phyloP scores from a whole-genome alignment of 2,329 filamentous ascomycete genomes.

The Sporothrix sp. region DNA sequence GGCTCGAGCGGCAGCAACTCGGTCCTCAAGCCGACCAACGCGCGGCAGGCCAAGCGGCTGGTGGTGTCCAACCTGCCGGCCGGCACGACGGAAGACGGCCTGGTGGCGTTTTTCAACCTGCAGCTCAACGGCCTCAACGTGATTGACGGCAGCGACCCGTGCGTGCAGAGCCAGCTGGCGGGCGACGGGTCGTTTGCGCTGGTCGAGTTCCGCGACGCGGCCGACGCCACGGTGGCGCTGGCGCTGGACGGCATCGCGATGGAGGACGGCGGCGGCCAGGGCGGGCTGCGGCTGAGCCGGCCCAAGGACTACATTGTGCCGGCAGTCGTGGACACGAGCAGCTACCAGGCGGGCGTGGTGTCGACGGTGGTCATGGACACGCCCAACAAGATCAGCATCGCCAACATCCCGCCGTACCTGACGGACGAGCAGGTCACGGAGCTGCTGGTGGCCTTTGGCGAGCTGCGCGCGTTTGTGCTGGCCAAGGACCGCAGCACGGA shows the following conservation, averaged over 20 bases:
- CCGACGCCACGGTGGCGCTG: slow-evolving; percentile 83
- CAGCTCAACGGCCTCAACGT: slow-evolving; percentile 96
- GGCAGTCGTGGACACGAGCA: slow-evolving; percentile 60
- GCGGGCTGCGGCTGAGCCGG: slow-evolving; percentile 65
- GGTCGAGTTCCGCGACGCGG: slow-evolving; percentile 78
- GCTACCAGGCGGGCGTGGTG: slow-evolving; percentile 66
- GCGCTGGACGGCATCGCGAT: slow-evolving; percentile 85
- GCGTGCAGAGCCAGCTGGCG: slow-evolving; percentile 71
- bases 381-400: slow-evolving; percentile 87
- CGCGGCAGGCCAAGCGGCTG: slow-evolving; percentile 86
- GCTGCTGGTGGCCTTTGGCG: slow-evolving; percentile 81
- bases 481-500: slow-evolving; percentile 80
- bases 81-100: slow-evolving; percentile 60
- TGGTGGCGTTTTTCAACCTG: slow-evolving; percentile 86
- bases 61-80: slow-evolving; percentile 75
- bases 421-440: slow-evolving; percentile 87
- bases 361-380: slow-evolving; percentile 80
- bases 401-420: slow-evolving; percentile 80
- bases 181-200: slow-evolving; percentile 73
- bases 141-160: slow-evolving; percentile 73
- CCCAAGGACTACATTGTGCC: slow-evolving; percentile 98
- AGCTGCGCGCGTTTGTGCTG: slow-evolving; percentile 82
- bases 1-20: slow-evolving; percentile 38
- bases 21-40: slow-evolving; percentile 75
- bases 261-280: slow-evolving; percentile 47